Evolutionary conservation across 2,329 filamentous ascomycete species (phyloP), one percentile per base, ranked within the genome.

Genomic region (Blastomyces gilchristii): DNA sequence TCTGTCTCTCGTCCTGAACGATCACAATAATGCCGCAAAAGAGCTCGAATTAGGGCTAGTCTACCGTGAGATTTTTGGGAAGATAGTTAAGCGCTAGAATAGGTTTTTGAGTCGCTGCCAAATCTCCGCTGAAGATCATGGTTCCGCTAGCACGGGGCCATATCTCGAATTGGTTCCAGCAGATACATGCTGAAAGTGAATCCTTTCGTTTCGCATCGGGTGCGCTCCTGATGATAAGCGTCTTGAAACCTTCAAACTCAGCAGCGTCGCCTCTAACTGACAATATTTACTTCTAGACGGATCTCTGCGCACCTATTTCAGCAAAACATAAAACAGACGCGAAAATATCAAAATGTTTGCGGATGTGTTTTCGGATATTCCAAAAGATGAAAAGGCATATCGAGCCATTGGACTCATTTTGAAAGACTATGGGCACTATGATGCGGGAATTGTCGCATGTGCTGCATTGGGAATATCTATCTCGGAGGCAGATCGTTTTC

Each of bases 341-440:
- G 28, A 56, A 56, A 39, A 39, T 56, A 56, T 56, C 6, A 56
- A 56, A 34, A 56, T 18, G 16, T 37, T 56, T 56, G 8, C 34
- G 53, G 53, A 56, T 6, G 53, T 56, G 2, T 56, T 56, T 56
- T 39, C 53, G 12, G 53, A 56, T 34, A 56, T 56, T 25, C 53
- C 53, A 39, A 56, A n/a, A 39, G 53, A 56, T 34, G 53, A 56
- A 56, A 56, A 18, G 8, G 53, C 53, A 39, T 56, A 56, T 39
- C 53, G 34, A 39, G 53, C 53, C n/a, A 22, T 56, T 11, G 53
- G 25, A 9, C 16, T 56, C 31, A 34, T 16, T 37, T 56, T 56
- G 18, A 56, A 56, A 25, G 31, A 39, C 8, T 11, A 56, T n/a
- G 53, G 34, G n/a, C 53, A 56, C 9, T 22, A 22, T 18, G 53